Percentiles rank a stretch among this genome's conserved stretches.
These are phyloP conservation scores for Cucurbita argyrosperma DNA, from an alignment of 306 rosid species.

Conservation along the genomic window DNA sequence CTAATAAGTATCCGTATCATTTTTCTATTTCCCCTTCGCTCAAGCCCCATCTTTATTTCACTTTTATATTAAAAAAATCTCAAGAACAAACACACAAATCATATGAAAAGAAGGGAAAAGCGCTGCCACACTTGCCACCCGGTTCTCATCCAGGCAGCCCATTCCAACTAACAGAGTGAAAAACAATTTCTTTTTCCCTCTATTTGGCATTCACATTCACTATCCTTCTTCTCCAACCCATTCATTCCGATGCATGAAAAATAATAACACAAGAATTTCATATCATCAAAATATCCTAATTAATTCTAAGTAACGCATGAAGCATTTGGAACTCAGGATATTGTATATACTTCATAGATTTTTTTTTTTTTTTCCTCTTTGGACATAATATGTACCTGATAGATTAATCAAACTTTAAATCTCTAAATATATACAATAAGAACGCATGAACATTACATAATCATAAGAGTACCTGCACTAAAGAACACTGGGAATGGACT, in stretches of 20 bases:
- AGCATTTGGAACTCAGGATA: background rate
- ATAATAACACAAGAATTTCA: background rate
- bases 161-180: background rate
- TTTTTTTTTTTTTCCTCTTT: no score
- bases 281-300: background rate
- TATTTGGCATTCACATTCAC: background rate
- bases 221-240: background rate
- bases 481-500: constrained; percentile 97
- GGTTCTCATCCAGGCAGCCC: background rate
- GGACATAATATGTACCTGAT: background rate
- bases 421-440: background rate
- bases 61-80: background rate
- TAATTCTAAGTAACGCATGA: background rate
- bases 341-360: background rate
- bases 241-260: background rate
- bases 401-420: background rate
- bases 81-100: background rate
- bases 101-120: background rate
- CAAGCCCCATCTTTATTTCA: background rate
- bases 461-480: constrained; percentile 64
- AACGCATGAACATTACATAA: background rate
- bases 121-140: background rate
- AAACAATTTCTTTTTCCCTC: background rate
- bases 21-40: background rate
- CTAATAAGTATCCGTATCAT: background rate